Conservation (phyloP, 257 asterid species). For the Buddleja alternifolia region DNA sequence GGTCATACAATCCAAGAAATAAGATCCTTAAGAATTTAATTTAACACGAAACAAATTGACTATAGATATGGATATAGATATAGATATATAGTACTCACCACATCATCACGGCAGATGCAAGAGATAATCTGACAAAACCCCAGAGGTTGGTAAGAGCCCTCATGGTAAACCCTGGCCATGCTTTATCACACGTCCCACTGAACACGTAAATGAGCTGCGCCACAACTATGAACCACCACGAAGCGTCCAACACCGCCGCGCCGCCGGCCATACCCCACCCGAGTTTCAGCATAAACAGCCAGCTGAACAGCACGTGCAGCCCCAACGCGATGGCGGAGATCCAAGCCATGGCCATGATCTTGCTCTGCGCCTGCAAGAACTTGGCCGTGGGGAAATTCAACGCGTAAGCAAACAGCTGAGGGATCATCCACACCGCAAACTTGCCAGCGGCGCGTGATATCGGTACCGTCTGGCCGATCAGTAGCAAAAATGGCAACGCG, state of each 20-base stretch:
- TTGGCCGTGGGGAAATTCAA: conserved; percentile 59
- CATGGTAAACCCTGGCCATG: conserved; percentile 61
- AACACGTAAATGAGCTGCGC: conserved; percentile 51
- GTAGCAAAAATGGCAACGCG: conserved; percentile 39
- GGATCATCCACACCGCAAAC: conserved; percentile 65
- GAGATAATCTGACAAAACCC: conserved; percentile 55
- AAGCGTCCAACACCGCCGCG: conserved; percentile 42
- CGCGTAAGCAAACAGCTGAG: conserved; percentile 64
- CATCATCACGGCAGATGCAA: conserved; percentile 66
- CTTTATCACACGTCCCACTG: conserved; percentile 54
- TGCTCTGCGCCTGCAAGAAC: conserved; percentile 71
- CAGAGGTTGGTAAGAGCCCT: conserved; percentile 50
- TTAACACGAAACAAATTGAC: not conserved
- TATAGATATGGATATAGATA: not conserved
- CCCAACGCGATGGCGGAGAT: conserved; percentile 43
- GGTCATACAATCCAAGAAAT: too few species aligned
- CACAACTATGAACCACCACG: conserved; percentile 68
- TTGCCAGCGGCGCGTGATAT: conserved; percentile 50
- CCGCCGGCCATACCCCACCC: conserved; percentile 67
- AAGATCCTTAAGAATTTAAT: too few species aligned
- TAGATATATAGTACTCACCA: conserved; percentile 38
- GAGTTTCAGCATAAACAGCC: conserved; percentile 59
- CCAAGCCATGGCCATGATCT: conserved; percentile 51
- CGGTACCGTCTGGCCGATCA: conserved; percentile 46
- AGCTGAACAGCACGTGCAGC: conserved; percentile 47